A percentile compares a stretch with the other conserved stretches of the same genome.
phyloP scores from a whole-genome alignment of 2,329 filamentous ascomycete species.

The Alternaria conjuncta region DNA sequence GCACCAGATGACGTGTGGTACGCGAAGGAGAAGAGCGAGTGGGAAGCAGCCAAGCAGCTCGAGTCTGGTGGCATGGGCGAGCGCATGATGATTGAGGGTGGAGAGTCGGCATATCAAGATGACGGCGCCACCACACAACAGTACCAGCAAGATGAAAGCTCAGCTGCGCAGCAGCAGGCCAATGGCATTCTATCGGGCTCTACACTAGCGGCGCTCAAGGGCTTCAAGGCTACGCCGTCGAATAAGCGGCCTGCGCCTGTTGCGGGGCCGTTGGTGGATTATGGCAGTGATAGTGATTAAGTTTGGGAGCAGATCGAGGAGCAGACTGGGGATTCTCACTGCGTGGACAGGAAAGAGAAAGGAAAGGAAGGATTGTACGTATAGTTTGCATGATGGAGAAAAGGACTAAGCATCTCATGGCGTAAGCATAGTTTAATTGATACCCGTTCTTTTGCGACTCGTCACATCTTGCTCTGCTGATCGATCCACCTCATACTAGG shows the following conservation, averaged over 20 bases:
- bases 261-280: constrained; percentile 80
- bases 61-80: constrained; percentile 62
- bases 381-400: neutral
- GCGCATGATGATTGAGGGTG: constrained; percentile 55
- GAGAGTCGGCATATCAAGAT: constrained; percentile 42
- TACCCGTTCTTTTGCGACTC: neutral
- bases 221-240: constrained; percentile 50
- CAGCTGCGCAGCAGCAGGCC: constrained; percentile 14
- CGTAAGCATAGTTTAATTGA: constrained; percentile 1
- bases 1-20: constrained; percentile 95
- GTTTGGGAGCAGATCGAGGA: neutral
- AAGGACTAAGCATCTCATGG: neutral
- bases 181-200: constrained; percentile 80
- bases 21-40: constrained; percentile 73
- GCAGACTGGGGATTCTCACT: neutral
- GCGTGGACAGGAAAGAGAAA: neutral
- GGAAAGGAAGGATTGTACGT: neutral
- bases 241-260: constrained; percentile 62
- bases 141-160: constrained; percentile 25
- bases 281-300: constrained; percentile 78
- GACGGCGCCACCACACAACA: constrained; percentile 12
- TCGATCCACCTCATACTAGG: neutral
- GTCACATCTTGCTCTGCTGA: no score
- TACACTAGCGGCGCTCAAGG: constrained; percentile 79
- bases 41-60: constrained; percentile 69